A percentile compares a stretch with the other conserved stretches of the same genome.
phyloP scores from a whole-genome alignment of 192 early-diverging fungal species.

The Powellomyces hirtus region DNA sequence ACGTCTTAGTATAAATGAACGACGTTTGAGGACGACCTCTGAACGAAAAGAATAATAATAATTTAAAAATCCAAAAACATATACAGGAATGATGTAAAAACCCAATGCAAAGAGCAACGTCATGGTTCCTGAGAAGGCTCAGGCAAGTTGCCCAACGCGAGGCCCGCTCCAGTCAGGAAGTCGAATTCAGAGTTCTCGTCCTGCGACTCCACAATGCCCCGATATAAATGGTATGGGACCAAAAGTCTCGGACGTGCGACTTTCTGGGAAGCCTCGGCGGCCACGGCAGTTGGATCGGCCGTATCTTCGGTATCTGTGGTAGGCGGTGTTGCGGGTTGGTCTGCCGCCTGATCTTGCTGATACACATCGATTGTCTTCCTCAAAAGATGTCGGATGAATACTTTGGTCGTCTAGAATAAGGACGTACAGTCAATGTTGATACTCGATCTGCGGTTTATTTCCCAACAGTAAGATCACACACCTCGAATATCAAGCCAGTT shows the following conservation, averaged over 20 bases:
- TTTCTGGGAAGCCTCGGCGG: neutral
- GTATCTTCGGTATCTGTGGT: neutral
- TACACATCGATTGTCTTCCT: neutral
- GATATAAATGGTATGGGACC: conserved; percentile 22
- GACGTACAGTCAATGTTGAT: neutral
- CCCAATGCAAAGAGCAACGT: no score
- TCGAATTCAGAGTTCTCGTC: conserved; percentile 5
- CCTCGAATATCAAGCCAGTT: conserved; percentile 17
- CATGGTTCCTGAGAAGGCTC: no score
- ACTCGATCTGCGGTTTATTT: neutral
- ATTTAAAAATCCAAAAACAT: no score
- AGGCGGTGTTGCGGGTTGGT: neutral
- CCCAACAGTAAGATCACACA: neutral
- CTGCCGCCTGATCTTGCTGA: neutral
- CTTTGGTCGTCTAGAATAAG: conserved; percentile 4
- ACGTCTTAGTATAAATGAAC: no score
- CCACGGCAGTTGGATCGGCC: neutral
- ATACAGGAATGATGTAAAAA: no score
- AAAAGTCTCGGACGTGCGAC: conserved; percentile 2
- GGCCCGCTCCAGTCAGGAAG: conserved; percentile 15
- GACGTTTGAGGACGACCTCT: no score
- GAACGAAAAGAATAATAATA: no score
- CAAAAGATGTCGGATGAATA: conserved; percentile 1
- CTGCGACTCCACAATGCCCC: neutral
- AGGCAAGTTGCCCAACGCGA: no score